Evolutionary conservation across 2,329 filamentous ascomycete genomes (phyloP).

Genomic region (Hyphodiscus sp.): DNA sequence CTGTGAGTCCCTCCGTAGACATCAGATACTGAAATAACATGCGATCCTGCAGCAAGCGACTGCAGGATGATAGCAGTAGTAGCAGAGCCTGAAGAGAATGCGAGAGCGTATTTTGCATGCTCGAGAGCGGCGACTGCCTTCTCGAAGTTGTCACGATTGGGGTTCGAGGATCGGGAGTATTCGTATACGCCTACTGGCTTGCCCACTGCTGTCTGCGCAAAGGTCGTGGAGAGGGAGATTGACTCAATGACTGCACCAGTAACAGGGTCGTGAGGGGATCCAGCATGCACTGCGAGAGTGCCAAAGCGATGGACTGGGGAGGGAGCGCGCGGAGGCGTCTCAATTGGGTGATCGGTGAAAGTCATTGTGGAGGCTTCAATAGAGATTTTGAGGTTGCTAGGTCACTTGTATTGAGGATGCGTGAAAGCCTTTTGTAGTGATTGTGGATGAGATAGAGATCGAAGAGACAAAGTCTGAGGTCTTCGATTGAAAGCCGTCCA

Average conservation of each 20-base stretch:
- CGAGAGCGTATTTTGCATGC: constrained; percentile 84
- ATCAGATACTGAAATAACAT: constrained; percentile 94
- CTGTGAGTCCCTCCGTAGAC: constrained; percentile 97
- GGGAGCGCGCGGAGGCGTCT: constrained; percentile 66
- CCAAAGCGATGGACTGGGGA: constrained; percentile 78
- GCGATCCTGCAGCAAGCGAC: constrained; percentile 81
- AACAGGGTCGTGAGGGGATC: constrained; percentile 78
- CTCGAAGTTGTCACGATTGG: constrained; percentile 94
- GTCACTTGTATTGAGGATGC: constrained; percentile 3
- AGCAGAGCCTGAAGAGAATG: constrained; percentile 89
- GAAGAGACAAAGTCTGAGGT: not conserved
- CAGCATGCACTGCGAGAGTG: constrained; percentile 91
- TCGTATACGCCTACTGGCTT: constrained; percentile 84
- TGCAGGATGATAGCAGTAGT: constrained; percentile 92
- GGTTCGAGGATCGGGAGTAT: constrained; percentile 90
- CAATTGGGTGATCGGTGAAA: constrained; percentile 47
- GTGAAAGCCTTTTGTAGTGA: not conserved
- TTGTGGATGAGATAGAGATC: not conserved
- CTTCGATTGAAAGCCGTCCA: not conserved
- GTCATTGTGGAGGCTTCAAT: constrained; percentile 17
- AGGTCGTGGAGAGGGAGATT: constrained; percentile 94
- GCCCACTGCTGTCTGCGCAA: constrained; percentile 83
- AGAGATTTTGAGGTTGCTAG: not conserved
- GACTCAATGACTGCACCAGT: constrained; percentile 95
- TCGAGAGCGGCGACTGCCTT: constrained; percentile 85